Evolutionary conservation across 352 stramenopile species (phyloP).

Genomic region (Globisporangium lucens): DNA sequence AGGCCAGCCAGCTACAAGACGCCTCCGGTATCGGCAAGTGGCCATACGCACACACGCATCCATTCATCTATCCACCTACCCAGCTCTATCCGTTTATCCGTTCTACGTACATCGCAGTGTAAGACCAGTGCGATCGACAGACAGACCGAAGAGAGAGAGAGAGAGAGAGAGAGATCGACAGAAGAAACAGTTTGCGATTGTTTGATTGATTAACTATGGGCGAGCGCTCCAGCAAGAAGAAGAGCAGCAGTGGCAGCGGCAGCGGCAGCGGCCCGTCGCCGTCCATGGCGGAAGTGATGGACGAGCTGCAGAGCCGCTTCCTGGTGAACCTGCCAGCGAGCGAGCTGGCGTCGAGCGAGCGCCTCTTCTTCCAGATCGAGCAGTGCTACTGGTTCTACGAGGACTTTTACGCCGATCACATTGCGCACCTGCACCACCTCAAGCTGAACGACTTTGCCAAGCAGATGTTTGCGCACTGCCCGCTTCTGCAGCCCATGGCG

Average conservation of each 20-base stretch:
- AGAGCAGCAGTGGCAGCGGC: not conserved
- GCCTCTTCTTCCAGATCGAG: conserved; percentile 98
- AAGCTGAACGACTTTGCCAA: conserved; percentile 93
- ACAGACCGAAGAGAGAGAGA: not conserved
- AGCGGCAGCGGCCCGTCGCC: conserved; percentile 21
- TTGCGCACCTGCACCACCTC: conserved; percentile 83
- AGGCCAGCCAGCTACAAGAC: not conserved
- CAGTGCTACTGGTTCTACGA: conserved; percentile 98
- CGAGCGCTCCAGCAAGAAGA: conserved; percentile 17
- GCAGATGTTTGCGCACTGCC: conserved; percentile 92
- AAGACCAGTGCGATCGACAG: not conserved
- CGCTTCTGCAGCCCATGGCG: conserved; percentile 80
- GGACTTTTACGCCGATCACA: conserved; percentile 93
- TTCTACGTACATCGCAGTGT: not conserved
- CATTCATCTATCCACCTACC: not conserved
- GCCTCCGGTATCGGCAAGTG: not conserved
- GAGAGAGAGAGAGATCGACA: not conserved
- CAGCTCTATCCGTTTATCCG: not conserved
- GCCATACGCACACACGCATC: not conserved
- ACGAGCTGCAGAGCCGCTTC: conserved; percentile 96
- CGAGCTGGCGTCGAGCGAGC: conserved; percentile 88
- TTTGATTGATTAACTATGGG: conserved; percentile 4
- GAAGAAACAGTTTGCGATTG: not conserved
- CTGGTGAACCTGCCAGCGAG: conserved; percentile 92
- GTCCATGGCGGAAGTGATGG: conserved; percentile 89